Evolutionary conservation across 2,329 filamentous ascomycete species (phyloP).

Genomic region (Setomelanomma holmii): DNA sequence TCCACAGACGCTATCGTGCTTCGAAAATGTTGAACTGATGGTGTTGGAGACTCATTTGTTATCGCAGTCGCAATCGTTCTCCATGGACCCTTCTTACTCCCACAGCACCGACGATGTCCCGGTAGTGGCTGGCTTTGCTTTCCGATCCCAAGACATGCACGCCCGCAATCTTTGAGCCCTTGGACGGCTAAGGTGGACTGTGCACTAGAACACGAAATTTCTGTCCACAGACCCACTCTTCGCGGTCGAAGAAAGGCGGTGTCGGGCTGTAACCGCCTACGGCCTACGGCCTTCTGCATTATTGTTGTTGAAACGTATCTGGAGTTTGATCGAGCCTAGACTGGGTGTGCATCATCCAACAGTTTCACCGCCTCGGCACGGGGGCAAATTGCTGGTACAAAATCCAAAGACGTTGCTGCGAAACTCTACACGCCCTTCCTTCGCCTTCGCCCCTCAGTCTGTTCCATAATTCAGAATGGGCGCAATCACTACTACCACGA

Average conservation of each 20-base stretch:
- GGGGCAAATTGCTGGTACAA: conserved; percentile 15
- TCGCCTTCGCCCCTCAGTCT: conserved; percentile 6
- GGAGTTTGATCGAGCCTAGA: conserved; percentile 26
- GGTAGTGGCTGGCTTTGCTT: not conserved
- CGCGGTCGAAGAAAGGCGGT: conserved; percentile 28
- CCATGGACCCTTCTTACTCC: not conserved
- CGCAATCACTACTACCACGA: conserved; percentile 27
- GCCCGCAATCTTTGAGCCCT: conserved; percentile 1
- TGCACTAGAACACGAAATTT: conserved; percentile 31
- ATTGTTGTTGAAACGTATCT: conserved; percentile 27
- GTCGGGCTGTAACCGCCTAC: conserved; percentile 13
- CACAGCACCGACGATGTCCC: not conserved
- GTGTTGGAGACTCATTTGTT: not conserved
- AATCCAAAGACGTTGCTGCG: conserved; percentile 3
- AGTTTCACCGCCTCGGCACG: conserved; percentile 17
- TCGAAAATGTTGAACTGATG: not conserved
- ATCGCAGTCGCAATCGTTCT: not conserved
- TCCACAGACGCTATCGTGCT: not conserved
- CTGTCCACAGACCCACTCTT: conserved; percentile 26
- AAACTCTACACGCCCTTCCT: not conserved
- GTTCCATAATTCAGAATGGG: conserved; percentile 12
- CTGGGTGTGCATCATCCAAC: conserved; percentile 6
- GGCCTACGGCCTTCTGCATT: conserved; percentile 12
- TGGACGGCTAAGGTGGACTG: conserved; percentile 22
- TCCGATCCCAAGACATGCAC: not conserved